Conservation (phyloP, 1,284 basidiomycete genomes). For the Naganishia sp. region DNA sequence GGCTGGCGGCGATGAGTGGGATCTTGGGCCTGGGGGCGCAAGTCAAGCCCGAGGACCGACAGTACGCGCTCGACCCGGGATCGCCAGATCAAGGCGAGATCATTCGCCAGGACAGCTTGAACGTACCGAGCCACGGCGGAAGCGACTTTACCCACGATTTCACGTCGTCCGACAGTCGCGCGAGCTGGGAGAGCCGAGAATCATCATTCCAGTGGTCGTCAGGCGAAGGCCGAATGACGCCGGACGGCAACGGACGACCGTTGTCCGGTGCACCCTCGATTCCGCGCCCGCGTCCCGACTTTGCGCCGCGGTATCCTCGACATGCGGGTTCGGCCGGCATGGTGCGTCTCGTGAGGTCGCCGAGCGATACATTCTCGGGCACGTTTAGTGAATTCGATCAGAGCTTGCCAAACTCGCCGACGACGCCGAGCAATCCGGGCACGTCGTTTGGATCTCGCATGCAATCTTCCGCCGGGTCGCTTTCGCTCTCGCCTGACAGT, state of each 20-base stretch:
- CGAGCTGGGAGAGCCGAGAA: slow-evolving; percentile 50
- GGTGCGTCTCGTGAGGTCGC: slow-evolving; percentile 38
- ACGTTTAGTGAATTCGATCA: slow-evolving; percentile 43
- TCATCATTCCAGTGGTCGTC: slow-evolving; percentile 52
- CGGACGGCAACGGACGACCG: slow-evolving; percentile 37
- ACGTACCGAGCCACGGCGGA: slow-evolving; percentile 35
- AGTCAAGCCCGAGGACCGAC: slow-evolving; percentile 34
- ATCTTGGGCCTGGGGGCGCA: slow-evolving; percentile 42
- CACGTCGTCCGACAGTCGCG: slow-evolving; percentile 41
- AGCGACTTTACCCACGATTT: slow-evolving; percentile 49
- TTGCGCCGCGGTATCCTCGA: slow-evolving; percentile 51
- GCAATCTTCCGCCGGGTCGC: slow-evolving; percentile 15
- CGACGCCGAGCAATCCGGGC: slow-evolving; percentile 20
- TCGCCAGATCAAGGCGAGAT: slow-evolving; percentile 45
- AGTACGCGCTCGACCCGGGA: neutral
- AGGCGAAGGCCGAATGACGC: slow-evolving; percentile 41
- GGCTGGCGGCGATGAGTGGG: slow-evolving; percentile 46
- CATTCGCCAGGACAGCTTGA: slow-evolving; percentile 37
- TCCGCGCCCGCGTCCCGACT: slow-evolving; percentile 49
- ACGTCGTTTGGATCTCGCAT: slow-evolving; percentile 20
- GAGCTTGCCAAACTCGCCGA: slow-evolving; percentile 8
- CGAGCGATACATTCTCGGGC: slow-evolving; percentile 39
- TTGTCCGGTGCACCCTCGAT: slow-evolving; percentile 43
- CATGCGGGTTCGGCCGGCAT: slow-evolving; percentile 43
- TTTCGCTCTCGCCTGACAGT: slow-evolving; percentile 20